Evolutionary conservation across 257 asterid genomes (phyloP).

Genomic region (Solanum appendiculatum): DNA sequence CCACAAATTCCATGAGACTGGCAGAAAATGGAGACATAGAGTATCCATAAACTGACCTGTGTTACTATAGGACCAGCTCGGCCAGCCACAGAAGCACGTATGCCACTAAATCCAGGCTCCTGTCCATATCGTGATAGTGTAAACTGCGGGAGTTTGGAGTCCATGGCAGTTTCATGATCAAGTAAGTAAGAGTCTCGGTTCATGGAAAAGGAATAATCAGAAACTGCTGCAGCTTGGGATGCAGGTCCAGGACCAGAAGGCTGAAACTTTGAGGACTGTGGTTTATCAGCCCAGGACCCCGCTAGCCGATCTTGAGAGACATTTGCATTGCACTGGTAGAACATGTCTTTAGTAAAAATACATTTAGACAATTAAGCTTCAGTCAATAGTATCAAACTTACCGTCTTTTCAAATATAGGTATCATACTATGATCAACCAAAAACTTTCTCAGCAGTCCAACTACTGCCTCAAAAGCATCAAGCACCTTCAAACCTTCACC

Average conservation of each 20-base stretch:
- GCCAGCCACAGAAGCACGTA: constrained; percentile 36
- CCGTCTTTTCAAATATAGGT: constrained; percentile 74
- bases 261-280: constrained; percentile 7
- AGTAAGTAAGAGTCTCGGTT: constrained; percentile 45
- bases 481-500: constrained; percentile 75
- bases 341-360: neutral
- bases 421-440: constrained; percentile 76
- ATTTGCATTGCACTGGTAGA: constrained; percentile 39
- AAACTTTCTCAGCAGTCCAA: constrained; percentile 71
- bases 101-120: constrained; percentile 44
- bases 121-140: constrained; percentile 48
- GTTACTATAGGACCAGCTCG: constrained; percentile 68
- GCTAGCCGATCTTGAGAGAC: constrained; percentile 47
- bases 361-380: neutral
- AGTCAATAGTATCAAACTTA: constrained; percentile 21
- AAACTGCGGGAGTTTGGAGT: constrained; percentile 24
- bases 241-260: neutral
- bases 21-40: neutral
- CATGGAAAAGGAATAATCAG: constrained; percentile 41
- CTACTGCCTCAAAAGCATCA: constrained; percentile 67
- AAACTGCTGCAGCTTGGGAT: neutral
- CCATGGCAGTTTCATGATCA: constrained; percentile 50
- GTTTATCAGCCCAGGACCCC: constrained; percentile 54
- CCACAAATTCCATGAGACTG: neutral
- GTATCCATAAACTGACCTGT: constrained; percentile 40